Conservation (phyloP, 345 rosid species). For the Hypericum perforatum region DNA sequence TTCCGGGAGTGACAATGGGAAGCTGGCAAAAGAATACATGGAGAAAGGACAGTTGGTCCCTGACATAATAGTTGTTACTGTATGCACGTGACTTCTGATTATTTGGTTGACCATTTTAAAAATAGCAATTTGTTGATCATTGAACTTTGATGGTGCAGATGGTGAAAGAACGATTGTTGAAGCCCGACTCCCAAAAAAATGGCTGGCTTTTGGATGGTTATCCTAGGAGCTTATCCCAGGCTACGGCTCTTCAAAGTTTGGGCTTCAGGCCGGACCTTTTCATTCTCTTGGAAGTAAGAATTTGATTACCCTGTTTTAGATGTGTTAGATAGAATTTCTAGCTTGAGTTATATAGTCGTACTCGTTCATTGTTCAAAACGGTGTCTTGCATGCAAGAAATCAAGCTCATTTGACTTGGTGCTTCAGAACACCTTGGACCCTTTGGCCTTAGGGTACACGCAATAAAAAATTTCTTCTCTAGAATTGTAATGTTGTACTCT, state of each 20-base stretch:
- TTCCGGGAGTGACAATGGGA: constrained; percentile 79
- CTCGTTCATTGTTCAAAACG: no score
- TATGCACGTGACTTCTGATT: constrained; percentile 6
- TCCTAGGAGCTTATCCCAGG: constrained; percentile 87
- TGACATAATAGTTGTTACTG: constrained; percentile 66
- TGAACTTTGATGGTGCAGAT: constrained; percentile 33
- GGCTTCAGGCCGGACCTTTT: constrained; percentile 76
- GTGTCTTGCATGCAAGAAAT: no score
- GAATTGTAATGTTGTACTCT: no score
- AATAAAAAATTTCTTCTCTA: no score
- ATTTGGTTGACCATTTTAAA: background rate
- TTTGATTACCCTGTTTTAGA: background rate
- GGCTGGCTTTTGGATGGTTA: constrained; percentile 99
- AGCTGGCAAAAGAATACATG: constrained; percentile 71
- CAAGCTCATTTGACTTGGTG: no score
- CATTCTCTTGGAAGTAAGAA: constrained; percentile 70
- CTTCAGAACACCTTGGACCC: no score
- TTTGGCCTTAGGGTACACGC: no score
- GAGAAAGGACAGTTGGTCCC: constrained; percentile 81
- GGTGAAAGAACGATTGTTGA: constrained; percentile 74
- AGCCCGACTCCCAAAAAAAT: constrained; percentile 60
- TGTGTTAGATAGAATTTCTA: no score
- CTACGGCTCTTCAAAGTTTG: constrained; percentile 56
- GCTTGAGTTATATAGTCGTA: no score
- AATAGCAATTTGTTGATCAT: constrained; percentile 2